Evolutionary conservation across 1,284 basidiomycete genomes (phyloP).

Genomic region (Puccinia hordei): DNA sequence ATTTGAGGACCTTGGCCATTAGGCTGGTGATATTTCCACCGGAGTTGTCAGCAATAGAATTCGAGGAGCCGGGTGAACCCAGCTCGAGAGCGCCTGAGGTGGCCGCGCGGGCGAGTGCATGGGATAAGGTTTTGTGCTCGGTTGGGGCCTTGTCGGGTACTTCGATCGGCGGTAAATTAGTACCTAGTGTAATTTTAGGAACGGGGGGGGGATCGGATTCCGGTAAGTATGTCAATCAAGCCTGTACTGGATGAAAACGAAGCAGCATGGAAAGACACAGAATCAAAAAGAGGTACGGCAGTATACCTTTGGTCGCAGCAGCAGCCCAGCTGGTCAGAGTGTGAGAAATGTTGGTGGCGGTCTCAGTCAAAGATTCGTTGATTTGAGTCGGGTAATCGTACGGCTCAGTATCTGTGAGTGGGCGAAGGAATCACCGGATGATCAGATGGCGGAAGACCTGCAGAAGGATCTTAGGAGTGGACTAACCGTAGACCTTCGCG

Average conservation of each 20-base stretch:
- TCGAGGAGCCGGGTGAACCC: conserved; percentile 56
- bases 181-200: neutral
- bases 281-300: neutral
- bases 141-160: conserved; percentile 63
- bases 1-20: conserved; percentile 73
- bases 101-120: conserved; percentile 83
- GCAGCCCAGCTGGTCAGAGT: conserved; percentile 82
- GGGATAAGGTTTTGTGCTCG: conserved; percentile 90
- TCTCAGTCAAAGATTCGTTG: conserved; percentile 63
- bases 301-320: conserved; percentile 72
- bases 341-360: conserved; percentile 67
- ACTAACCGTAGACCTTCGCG: conserved; percentile 52
- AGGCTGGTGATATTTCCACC: conserved; percentile 66
- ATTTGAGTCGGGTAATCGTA: conserved; percentile 77
- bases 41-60: conserved; percentile 56
- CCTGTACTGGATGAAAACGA: neutral
- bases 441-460: conserved; percentile 60
- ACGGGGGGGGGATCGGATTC: neutral
- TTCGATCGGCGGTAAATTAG: conserved; percentile 28
- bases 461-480: conserved; percentile 54
- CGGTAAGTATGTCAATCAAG: conserved; percentile 11
- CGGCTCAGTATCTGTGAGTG: conserved; percentile 68
- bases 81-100: conserved; percentile 69
- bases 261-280: neutral
- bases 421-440: neutral